A percentile compares a stretch with the other conserved stretches of the same genome.
phyloP scores from a whole-genome alignment of 768 basidiomycete genomes.

The Tulasnella sp. region DNA sequence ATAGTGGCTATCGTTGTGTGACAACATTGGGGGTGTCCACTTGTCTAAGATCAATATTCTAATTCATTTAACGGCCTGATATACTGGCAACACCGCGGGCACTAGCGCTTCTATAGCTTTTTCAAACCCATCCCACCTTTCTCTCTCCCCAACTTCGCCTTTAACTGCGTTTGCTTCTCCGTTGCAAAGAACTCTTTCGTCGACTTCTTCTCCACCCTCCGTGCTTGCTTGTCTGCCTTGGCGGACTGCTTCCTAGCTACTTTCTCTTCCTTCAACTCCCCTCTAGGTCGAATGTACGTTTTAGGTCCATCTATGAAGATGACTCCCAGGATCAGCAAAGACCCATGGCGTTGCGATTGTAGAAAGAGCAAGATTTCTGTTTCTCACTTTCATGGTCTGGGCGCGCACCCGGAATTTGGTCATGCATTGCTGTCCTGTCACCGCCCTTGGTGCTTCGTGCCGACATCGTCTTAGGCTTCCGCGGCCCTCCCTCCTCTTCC shows the following conservation, averaged over 20 bases:
- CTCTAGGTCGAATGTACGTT: constrained; percentile 57
- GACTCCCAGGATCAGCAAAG: neutral
- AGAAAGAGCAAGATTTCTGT: constrained; percentile 23
- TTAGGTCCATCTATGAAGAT: constrained; percentile 26
- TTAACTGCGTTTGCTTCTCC: constrained; percentile 31
- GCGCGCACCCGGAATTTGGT: constrained; percentile 3
- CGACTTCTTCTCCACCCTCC: constrained; percentile 34
- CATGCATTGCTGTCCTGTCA: constrained; percentile 9
- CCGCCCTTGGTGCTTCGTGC: neutral
- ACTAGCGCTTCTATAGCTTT: constrained; percentile 7
- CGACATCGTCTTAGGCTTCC: constrained; percentile 22
- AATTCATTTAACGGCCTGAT: too few species aligned
- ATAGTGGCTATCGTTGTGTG: too few species aligned
- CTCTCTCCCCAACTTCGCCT: constrained; percentile 12
- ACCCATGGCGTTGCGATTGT: constrained; percentile 20
- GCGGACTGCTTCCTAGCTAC: constrained; percentile 33
- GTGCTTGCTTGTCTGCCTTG: constrained; percentile 32
- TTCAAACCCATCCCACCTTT: constrained; percentile 7
- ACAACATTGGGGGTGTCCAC: too few species aligned
- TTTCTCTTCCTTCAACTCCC: constrained; percentile 48
- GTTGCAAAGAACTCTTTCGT: constrained; percentile 31
- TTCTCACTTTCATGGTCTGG: constrained; percentile 19
- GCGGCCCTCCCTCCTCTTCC: constrained; percentile 25
- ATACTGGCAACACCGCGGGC: neutral
- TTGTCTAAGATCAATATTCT: too few species aligned